Base-by-base conservation (phyloP, 169 alveolate genomes). In the Amoebophrya sp. region DNA sequence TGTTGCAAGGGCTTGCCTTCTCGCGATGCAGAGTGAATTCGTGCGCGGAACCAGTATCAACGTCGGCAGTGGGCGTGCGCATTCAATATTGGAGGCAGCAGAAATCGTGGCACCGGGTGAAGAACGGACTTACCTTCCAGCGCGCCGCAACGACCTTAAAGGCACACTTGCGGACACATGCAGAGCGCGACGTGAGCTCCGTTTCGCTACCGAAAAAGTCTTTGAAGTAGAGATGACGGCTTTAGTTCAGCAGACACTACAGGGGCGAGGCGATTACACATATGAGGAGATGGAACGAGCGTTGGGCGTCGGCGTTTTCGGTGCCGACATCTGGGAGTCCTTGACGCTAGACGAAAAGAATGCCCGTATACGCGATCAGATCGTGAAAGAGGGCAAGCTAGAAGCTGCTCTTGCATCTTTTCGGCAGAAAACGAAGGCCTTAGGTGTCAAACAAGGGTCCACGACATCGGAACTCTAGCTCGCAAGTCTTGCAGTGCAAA, bases 111-210 rank as follows among this genome's bases (percentile, higher is more conserved):
- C 94, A 36, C 18, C 92, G 10, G 34, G 89, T 10, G 92, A 93
- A 78, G 34, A 34, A 41, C 91, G 89, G 2, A 89, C 39, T 6
- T 65, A 26, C 26, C 33, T 89, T 54, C 91, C 83, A 23, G 90
- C 93, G 18, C 29, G 93, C 33, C 40, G 47, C 65, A 93, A 93
- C 83, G 94, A 93, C 89, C 36, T 93, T 41, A 90, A 78, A 40
- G 94, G 94, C 0, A 93, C 94, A 23, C 78, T 93, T 77, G 94
- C 94, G 54, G 93, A 93, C 78, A 93, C 94, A 41, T 93, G 94
- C 89, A 53, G 89, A 10, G 94, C 94, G 41, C 76, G 89, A 55
- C 24, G 40, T 6, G 77, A 38, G 77, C 92, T 92, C 83, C 83
- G 55, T 76, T 92, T 92, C 91, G 65, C 65, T 6, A 12, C 65